phyloP scores from a whole-genome alignment of 495 filamentous ascomycete species.

The Arthonia radiata region DNA sequence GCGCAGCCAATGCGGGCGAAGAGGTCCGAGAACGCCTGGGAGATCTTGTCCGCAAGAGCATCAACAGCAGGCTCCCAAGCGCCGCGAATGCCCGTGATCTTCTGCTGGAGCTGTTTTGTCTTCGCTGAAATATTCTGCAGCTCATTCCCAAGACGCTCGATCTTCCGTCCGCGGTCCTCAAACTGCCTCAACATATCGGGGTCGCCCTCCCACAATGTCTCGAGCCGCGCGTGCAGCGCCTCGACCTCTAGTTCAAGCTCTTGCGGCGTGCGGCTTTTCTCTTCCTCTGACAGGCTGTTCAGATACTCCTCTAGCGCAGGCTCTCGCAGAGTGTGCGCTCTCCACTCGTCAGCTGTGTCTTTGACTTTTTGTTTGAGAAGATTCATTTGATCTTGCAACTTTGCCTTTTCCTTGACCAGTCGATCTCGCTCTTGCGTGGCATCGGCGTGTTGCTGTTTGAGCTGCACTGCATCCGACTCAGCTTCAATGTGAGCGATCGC shows the following conservation, averaged over 20 bases:
- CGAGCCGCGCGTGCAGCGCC: constrained; percentile 45
- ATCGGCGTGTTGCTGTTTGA: constrained; percentile 35
- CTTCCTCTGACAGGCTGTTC: constrained; percentile 14
- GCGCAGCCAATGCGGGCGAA: constrained; percentile 87
- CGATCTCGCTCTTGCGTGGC: constrained; percentile 27
- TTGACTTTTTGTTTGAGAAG: constrained; percentile 11
- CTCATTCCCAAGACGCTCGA: constrained; percentile 18
- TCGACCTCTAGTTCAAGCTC: constrained; percentile 50
- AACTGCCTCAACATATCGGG: constrained; percentile 53
- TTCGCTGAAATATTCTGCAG: constrained; percentile 19
- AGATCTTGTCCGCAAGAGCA: constrained; percentile 51
- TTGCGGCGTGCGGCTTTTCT: constrained; percentile 24
- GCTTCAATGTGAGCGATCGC: constrained; percentile 55
- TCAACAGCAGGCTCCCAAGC: constrained; percentile 75
- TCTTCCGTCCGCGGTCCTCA: constrained; percentile 36
- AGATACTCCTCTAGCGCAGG: constrained; percentile 8
- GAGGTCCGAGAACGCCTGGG: constrained; percentile 67
- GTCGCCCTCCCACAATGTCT: constrained; percentile 58
- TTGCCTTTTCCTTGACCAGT: constrained; percentile 16
- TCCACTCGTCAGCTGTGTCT: no score
- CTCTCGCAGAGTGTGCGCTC: constrained; percentile 14
- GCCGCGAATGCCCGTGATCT: constrained; percentile 30
- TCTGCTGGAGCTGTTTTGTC: constrained; percentile 24
- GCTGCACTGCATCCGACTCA: constrained; percentile 40
- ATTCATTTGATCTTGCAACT: constrained; percentile 12